Conservation (phyloP, 129 eudicot genomes). For the Calendula officinalis region DNA sequence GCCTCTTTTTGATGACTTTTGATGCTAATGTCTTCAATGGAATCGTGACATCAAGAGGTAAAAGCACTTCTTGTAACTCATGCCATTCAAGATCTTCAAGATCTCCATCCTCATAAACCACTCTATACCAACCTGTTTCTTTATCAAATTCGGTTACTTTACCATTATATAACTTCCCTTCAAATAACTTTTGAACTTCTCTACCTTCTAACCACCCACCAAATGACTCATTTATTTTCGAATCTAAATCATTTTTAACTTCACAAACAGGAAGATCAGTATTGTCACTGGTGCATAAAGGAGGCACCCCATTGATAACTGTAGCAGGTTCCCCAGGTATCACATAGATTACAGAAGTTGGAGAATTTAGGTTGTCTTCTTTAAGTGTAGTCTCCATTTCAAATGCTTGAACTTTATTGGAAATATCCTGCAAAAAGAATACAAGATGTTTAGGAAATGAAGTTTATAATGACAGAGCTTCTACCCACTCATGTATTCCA, state of each 20-base stretch:
- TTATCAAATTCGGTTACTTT: constrained; percentile 57
- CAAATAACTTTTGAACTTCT: constrained; percentile 64
- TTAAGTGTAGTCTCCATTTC: constrained; percentile 34
- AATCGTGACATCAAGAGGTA: constrained; percentile 62
- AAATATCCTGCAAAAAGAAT: background rate
- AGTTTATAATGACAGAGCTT: no score
- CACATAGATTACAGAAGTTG: constrained; percentile 45
- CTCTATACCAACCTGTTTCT: constrained; percentile 79
- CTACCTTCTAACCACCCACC: constrained; percentile 83
- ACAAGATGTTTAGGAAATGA: background rate
- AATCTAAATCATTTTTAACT: constrained; percentile 24
- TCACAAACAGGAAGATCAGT: constrained; percentile 24
- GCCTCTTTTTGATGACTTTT: constrained; percentile 53
- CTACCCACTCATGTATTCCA: no score
- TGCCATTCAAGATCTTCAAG: constrained; percentile 89
- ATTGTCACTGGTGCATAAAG: constrained; percentile 28
- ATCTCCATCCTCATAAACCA: constrained; percentile 79
- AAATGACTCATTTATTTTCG: constrained; percentile 29
- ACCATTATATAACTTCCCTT: constrained; percentile 40
- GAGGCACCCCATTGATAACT: constrained; percentile 65
- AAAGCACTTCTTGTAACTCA: constrained; percentile 60
- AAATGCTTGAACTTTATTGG: background rate
- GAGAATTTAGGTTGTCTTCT: constrained; percentile 35
- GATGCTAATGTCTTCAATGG: constrained; percentile 68
- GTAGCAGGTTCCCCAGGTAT: constrained; percentile 64